Base-by-base conservation (phyloP, 2,329 filamentous ascomycete genomes). In the Apiospora aurea region DNA sequence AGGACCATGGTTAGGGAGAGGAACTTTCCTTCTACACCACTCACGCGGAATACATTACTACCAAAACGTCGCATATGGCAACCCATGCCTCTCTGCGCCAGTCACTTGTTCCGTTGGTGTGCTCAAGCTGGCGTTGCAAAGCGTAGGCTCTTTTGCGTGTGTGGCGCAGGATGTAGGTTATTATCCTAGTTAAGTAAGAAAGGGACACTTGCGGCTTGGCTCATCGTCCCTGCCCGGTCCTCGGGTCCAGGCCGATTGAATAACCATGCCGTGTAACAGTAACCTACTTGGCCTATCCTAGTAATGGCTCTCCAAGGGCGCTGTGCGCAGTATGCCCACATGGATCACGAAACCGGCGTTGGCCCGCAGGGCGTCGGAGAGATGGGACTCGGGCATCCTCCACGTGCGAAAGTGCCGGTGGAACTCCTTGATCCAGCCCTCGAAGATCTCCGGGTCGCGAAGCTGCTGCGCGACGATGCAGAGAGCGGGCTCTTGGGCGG, bases 391-490 rank as follows among this genome's bases (percentile, higher is more conserved):
- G 0, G 91, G 90, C 7, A 97, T 81, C 72, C 93, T 88, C 94
- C 95, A 98, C 10, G 92, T 90, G 14, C 86, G 85, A 78, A 98
- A 98, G 11, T 81, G 79, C 44, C 80, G 80, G 73, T 89, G 82
- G 75, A 97, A 95, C 70, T 89, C 88, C 73, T 85, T 85, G 68
- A 97, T 83, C 94, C 95, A 98, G 18, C 86, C 84, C 77, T 96
- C 92, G 76, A 98, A 96, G 7, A 98, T 94, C 46, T 95, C 92
- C 2, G 93, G 89, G 41, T 94, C 92, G 43, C 96, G 90, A 68
- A 98, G 88, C 82, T 98, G 96, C 84, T 98, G 96, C 34, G 94
- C 96, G 69, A 98, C 87, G 7, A 98, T 82, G 78, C 93, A 95
- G 0, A 97, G 75, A 6, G 93, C 92, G 2, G 92, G 88, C 24